phyloP scores from a whole-genome alignment of 23 red algal genomes.

The Gracilaria vermiculophylla region DNA sequence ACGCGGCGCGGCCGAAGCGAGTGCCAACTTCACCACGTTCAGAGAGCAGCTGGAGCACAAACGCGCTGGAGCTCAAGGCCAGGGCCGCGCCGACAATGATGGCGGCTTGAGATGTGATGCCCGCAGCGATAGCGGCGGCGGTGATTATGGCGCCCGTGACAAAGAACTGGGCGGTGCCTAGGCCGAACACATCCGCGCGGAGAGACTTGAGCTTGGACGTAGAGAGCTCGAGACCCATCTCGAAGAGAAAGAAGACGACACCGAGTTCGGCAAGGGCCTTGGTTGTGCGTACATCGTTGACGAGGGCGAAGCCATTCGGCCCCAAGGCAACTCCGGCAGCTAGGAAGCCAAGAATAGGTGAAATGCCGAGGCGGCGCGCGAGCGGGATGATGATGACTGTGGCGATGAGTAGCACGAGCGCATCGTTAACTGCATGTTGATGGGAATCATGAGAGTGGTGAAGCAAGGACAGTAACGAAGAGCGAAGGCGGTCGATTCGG shows the following conservation, averaged over 20 bases:
- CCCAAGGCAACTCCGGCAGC: slow-evolving; percentile 91
- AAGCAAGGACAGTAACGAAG: not conserved
- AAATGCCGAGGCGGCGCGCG: slow-evolving; percentile 74
- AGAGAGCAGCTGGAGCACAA: slow-evolving; percentile 92
- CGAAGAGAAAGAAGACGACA: slow-evolving; percentile 98
- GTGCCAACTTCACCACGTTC: slow-evolving; percentile 95
- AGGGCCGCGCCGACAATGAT: slow-evolving; percentile 84
- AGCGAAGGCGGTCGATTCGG: not conserved
- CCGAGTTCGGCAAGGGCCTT: slow-evolving; percentile 95
- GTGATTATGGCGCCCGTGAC: slow-evolving; percentile 81
- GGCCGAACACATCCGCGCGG: slow-evolving; percentile 90
- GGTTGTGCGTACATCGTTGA: slow-evolving; percentile 81
- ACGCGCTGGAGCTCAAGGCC: slow-evolving; percentile 92
- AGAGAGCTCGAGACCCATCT: slow-evolving; percentile 97
- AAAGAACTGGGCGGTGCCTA: slow-evolving; percentile 91
- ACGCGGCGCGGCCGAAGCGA: slow-evolving; percentile 89
- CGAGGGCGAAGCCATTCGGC: slow-evolving; percentile 86
- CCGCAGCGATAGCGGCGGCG: slow-evolving; percentile 41
- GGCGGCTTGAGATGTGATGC: slow-evolving; percentile 55
- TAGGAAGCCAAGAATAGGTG: slow-evolving; percentile 96
- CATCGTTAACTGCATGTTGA: slow-evolving; percentile 77
- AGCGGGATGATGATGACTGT: slow-evolving; percentile 96
- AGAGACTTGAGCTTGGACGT: slow-evolving; percentile 85
- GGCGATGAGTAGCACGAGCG: slow-evolving; percentile 76
- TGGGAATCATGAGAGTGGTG: slow-evolving; percentile 33